Conservation (phyloP, 495 filamentous ascomycete species). For the Aspergillus panamensis region DNA sequence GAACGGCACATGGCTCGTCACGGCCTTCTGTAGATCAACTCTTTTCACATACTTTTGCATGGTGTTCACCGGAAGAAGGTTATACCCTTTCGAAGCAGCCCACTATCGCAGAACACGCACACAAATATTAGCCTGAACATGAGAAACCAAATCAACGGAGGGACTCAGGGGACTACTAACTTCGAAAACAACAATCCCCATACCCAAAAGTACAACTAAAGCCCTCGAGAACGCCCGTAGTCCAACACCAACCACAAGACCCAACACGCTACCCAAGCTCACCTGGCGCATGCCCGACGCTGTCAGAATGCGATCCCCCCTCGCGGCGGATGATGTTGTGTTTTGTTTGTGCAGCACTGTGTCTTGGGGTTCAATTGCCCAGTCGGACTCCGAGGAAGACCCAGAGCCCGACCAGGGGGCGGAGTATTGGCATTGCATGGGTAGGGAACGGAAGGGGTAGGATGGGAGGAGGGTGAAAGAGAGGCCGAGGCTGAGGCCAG, state of each 20-base stretch:
- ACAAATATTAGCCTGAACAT: not conserved
- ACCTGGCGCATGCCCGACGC: constrained; percentile 60
- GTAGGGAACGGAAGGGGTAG: constrained; percentile 38
- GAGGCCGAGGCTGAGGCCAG: constrained; percentile 43
- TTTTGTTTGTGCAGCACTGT: constrained; percentile 30
- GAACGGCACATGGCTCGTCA: constrained; percentile 68
- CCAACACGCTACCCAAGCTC: constrained; percentile 64
- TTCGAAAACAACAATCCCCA: constrained; percentile 67
- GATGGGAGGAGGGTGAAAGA: constrained; percentile 34
- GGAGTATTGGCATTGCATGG: constrained; percentile 41
- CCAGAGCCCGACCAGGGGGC: constrained; percentile 26
- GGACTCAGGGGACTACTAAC: constrained; percentile 44
- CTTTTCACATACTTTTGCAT: constrained; percentile 57
- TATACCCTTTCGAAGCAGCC: constrained; percentile 69
- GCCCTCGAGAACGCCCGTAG: constrained; percentile 72
- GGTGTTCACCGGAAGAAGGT: constrained; percentile 59
- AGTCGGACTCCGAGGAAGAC: constrained; percentile 25
- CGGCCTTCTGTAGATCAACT: constrained; percentile 53
- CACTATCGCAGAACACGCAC: constrained; percentile 43
- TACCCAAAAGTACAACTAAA: constrained; percentile 66
- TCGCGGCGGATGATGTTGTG: constrained; percentile 14
- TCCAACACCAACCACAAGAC: constrained; percentile 65
- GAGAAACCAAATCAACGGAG: not conserved
- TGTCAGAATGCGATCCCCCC: constrained; percentile 28
- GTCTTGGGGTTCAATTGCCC: constrained; percentile 28